Evolutionary conservation across 495 filamentous ascomycete genomes (phyloP).

Genomic region (Thozetella sp.): DNA sequence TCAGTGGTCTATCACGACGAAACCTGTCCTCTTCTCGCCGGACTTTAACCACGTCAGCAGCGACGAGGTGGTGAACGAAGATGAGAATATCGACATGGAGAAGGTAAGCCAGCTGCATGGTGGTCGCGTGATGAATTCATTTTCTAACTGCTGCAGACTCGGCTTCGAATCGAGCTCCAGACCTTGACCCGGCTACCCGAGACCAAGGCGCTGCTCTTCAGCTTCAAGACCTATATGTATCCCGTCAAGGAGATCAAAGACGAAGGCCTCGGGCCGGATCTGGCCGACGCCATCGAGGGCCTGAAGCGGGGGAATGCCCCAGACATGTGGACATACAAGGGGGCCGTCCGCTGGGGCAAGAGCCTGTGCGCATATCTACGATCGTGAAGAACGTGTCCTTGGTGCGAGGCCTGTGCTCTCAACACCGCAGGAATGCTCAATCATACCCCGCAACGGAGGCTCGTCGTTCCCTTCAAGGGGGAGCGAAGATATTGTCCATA

Average conservation of each 20-base stretch:
- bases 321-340: conserved; percentile 70
- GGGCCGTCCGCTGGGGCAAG: conserved; percentile 66
- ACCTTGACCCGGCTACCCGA: conserved; percentile 72
- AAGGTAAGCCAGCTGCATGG: conserved; percentile 33
- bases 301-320: conserved; percentile 68
- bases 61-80: conserved; percentile 39
- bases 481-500: neutral
- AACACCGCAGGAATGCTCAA: neutral
- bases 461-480: too few species aligned
- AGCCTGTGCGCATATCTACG: conserved; percentile 61
- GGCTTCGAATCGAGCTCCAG: conserved; percentile 75
- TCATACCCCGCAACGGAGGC: neutral
- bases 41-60: conserved; percentile 50
- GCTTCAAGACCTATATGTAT: conserved; percentile 81
- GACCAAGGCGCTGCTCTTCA: conserved; percentile 70
- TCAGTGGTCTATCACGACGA: conserved; percentile 67
- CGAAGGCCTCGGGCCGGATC: conserved; percentile 64
- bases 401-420: neutral
- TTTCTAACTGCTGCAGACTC: conserved; percentile 32
- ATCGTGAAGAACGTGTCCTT: too few species aligned
- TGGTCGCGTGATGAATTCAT: neutral
- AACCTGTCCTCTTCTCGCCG: conserved; percentile 55
- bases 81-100: conserved; percentile 52
- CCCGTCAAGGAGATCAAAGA: conserved; percentile 66
- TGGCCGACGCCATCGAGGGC: conserved; percentile 75